phyloP scores from a whole-genome alignment of 2,329 filamentous ascomycete species.

The Aspergillus ibericus region DNA sequence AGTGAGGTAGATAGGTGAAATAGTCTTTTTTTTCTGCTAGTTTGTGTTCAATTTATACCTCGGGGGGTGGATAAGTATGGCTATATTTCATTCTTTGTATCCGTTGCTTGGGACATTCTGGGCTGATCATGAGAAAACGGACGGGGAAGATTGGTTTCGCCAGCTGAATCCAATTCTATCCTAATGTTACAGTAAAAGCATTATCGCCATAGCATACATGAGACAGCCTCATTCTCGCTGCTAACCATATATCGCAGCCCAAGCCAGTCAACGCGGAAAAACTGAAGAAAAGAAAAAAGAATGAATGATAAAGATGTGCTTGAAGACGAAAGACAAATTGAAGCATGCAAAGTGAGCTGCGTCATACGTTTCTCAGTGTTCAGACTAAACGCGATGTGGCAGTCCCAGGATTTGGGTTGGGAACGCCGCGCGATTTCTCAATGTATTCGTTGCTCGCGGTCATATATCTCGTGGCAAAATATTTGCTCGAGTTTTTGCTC shows the following conservation, averaged over 20 bases:
- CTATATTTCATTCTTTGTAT: neutral
- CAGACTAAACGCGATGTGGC: conserved; percentile 34
- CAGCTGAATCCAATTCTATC: conserved; percentile 13
- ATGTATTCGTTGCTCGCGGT: conserved; percentile 42
- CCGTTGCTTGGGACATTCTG: neutral
- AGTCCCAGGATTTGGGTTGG: conserved; percentile 31
- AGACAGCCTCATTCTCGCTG: neutral
- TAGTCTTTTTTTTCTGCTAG: neutral
- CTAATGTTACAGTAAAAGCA: conserved; percentile 19
- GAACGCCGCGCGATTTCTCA: conserved; percentile 34
- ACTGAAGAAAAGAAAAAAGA: neutral
- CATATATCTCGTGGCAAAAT: conserved; percentile 61
- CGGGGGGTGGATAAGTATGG: neutral
- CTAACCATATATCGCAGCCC: neutral
- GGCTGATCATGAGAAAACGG: neutral
- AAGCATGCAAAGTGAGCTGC: neutral
- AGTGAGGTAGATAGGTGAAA: neutral
- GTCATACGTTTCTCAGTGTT: neutral
- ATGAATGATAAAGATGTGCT: neutral
- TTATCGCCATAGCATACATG: conserved; percentile 14
- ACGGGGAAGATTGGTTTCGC: neutral
- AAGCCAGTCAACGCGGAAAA: neutral
- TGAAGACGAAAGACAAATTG: neutral
- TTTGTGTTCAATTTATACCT: neutral
- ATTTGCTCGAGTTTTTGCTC: conserved; percentile 70